Evolutionary conservation across 805 yeast species (phyloP).

Genomic region (Candida sonorensis): DNA sequence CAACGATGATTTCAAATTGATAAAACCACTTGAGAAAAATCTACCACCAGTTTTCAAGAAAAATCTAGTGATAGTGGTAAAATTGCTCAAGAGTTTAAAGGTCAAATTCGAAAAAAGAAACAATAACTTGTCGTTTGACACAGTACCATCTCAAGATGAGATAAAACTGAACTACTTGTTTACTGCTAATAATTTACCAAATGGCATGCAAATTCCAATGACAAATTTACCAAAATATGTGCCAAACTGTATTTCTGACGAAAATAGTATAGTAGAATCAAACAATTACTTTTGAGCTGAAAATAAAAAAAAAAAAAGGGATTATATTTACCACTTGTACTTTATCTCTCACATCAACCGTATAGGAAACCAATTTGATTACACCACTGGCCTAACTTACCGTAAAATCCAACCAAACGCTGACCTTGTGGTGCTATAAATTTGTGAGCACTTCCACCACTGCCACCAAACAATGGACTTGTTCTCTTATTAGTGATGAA

Average conservation of each 20-base stretch:
- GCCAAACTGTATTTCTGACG: constrained; percentile 12
- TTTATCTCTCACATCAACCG: too few relatives aligned
- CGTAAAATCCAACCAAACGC: constrained; percentile 62
- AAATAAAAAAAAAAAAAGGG: background rate
- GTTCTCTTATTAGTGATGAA: constrained; percentile 56
- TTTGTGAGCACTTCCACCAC: constrained; percentile 53
- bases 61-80: constrained; percentile 9
- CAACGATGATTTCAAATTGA: constrained; percentile 13
- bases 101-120: constrained; percentile 20
- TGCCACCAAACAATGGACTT: constrained; percentile 59
- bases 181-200: constrained; percentile 16
- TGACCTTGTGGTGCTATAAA: constrained; percentile 61
- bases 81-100: constrained; percentile 15
- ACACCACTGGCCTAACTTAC: constrained; percentile 64
- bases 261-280: background rate
- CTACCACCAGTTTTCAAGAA: constrained; percentile 14
- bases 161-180: constrained; percentile 13
- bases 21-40: constrained; percentile 8
- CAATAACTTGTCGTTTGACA: constrained; percentile 15
- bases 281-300: constrained; percentile 4
- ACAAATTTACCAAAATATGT: constrained; percentile 8
- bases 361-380: constrained; percentile 69
- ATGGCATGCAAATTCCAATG: constrained; percentile 22
- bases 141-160: constrained; percentile 8
- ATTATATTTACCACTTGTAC: too few relatives aligned